These are phyloP conservation scores for Aspergillus bridgeri DNA, from an alignment of 495 filamentous ascomycete species.

Conservation along the genomic window DNA sequence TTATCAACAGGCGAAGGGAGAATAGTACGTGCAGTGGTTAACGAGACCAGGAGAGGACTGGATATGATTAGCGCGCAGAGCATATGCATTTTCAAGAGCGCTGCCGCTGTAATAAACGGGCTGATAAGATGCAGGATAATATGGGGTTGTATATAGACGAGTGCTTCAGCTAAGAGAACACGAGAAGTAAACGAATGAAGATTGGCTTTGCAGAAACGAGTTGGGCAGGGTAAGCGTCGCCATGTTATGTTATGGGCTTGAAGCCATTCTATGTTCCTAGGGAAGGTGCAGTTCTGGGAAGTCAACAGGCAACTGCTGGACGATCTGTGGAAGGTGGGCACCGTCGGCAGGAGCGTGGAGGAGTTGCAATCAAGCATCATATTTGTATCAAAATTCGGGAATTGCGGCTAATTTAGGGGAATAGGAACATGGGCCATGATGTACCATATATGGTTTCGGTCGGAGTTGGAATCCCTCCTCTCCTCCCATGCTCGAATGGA, in stretches of 20 bases:
- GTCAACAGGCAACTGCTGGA: not conserved
- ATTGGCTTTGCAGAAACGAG: not conserved
- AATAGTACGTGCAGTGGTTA: constrained; percentile 13
- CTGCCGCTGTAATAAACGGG: not conserved
- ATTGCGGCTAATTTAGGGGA: not conserved
- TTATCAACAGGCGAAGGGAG: constrained; percentile 1
- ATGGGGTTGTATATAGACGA: not conserved
- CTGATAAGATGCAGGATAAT: not conserved
- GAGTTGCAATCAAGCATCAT: not conserved
- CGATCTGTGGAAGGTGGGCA: not conserved
- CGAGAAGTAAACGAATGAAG: not conserved
- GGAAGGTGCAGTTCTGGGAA: not conserved
- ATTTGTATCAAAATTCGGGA: not conserved
- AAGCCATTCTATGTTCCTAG: not conserved
- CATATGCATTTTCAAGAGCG: not conserved
- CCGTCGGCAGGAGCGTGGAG: not conserved
- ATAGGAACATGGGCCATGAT: no score
- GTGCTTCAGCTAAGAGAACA: not conserved
- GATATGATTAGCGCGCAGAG: not conserved
- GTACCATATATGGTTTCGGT: not conserved
- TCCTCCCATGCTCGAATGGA: not conserved
- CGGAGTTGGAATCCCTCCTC: not conserved
- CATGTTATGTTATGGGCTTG: not conserved
- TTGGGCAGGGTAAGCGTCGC: not conserved
- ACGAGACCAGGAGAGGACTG: not conserved